Conservation (phyloP, 1,139 yeast genomes). For the Nadsonia commutata region DNA sequence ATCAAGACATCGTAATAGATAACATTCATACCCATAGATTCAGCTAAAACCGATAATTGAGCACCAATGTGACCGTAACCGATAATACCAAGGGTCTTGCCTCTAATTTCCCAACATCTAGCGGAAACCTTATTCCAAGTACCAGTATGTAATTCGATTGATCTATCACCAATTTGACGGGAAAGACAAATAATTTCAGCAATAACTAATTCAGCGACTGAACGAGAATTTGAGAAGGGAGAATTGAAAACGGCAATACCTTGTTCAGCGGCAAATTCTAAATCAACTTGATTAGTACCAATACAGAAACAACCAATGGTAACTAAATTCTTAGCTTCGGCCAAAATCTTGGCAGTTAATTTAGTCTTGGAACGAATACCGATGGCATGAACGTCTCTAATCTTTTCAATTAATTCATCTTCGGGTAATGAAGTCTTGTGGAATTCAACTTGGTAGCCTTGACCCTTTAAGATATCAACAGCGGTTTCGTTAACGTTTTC, state of each 20-base stretch:
- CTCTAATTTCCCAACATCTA: constrained; percentile 98
- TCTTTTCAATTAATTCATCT: constrained; percentile 88
- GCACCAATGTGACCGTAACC: constrained; percentile 99
- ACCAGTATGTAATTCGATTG: constrained; percentile 90
- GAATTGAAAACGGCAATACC: constrained; percentile 98
- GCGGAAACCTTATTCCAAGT: constrained; percentile 95
- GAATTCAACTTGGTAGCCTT: constrained; percentile 96
- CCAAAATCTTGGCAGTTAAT: constrained; percentile 61
- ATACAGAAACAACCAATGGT: constrained; percentile 97
- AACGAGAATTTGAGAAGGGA: constrained; percentile 95
- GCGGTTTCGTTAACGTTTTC: constrained; percentile 94
- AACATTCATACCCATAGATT: constrained; percentile 96
- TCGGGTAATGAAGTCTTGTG: constrained; percentile 81
- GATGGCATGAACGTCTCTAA: constrained; percentile 84
- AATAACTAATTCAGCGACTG: constrained; percentile 95
- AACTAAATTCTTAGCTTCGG: constrained; percentile 78
- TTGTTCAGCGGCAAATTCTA: constrained; percentile 76
- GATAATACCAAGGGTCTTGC: constrained; percentile 90
- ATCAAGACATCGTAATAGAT: constrained; percentile 81
- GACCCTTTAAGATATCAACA: constrained; percentile 62
- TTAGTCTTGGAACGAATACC: constrained; percentile 97
- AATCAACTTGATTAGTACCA: constrained; percentile 96
- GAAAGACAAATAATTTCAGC: constrained; percentile 90
- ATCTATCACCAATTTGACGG: constrained; percentile 94
- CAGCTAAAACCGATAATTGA: constrained; percentile 92